Percentiles rank a stretch among this genome's conserved stretches.
Conservation (phyloP, 495 filamentous ascomycete genomes). For the Evernia prunastri region DNA sequence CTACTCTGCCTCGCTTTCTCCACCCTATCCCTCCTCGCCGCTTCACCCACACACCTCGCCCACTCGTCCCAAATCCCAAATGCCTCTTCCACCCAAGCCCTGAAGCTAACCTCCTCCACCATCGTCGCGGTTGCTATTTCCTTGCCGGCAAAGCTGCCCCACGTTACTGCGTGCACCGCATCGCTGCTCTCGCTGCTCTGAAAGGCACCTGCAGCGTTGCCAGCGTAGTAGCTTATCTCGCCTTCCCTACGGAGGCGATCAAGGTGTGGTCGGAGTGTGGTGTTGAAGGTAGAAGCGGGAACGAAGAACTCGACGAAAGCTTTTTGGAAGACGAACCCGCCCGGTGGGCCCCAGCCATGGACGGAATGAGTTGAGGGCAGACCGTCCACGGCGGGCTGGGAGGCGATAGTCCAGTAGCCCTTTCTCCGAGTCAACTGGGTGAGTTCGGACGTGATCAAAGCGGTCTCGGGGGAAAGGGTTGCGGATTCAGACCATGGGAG, state of each 20-base stretch:
- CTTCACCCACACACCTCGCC: slow-evolving; percentile 58
- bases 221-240: slow-evolving; percentile 78
- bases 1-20: slow-evolving; percentile 19
- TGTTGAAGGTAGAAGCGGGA: slow-evolving; percentile 59
- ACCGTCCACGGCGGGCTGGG: slow-evolving; percentile 92
- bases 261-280: slow-evolving; percentile 54
- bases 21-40: slow-evolving; percentile 11
- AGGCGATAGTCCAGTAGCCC: slow-evolving; percentile 92
- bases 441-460: slow-evolving; percentile 66
- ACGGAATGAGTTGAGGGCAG: slow-evolving; percentile 64
- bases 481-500: slow-evolving; percentile 94
- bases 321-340: slow-evolving; percentile 97
- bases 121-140: slow-evolving; percentile 97
- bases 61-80: slow-evolving; percentile 94
- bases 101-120: slow-evolving; percentile 92
- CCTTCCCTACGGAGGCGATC: slow-evolving; percentile 46
- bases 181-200: slow-evolving; percentile 51
- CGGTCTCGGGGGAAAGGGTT: slow-evolving; percentile 67
- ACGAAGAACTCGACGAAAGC: slow-evolving; percentile 96
- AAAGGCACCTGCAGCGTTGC: slow-evolving; percentile 64
- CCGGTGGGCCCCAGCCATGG: slow-evolving; percentile 90
- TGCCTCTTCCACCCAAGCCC: slow-evolving; percentile 92
- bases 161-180: slow-evolving; percentile 88
- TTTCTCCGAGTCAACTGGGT: slow-evolving; percentile 63
- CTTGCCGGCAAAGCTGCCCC: slow-evolving; percentile 93